phyloP scores from a whole-genome alignment of 2,329 filamentous ascomycete genomes.

The Cephalotrichum gorgonifer region DNA sequence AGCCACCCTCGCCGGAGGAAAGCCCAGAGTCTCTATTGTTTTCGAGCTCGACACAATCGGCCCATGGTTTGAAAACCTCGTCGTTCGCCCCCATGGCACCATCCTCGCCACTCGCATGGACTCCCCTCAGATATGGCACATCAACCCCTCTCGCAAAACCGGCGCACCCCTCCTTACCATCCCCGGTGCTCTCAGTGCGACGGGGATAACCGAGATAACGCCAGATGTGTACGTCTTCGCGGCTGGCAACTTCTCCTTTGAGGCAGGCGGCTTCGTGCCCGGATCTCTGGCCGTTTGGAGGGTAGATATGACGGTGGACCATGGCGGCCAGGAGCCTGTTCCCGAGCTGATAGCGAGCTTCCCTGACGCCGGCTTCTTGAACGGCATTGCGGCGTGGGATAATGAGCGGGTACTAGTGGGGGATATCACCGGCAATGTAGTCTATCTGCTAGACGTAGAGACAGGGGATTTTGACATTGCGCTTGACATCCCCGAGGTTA shows the following conservation, averaged over 20 bases:
- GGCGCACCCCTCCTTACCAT: neutral
- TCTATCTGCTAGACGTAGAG: constrained; percentile 3
- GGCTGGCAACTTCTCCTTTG: constrained; percentile 5
- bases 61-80: constrained; percentile 6
- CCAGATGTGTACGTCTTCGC: constrained; percentile 5
- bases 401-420: constrained; percentile 2
- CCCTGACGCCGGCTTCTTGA: constrained; percentile 4
- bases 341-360: constrained; percentile 3
- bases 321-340: neutral
- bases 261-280: neutral
- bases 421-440: neutral
- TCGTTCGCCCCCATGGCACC: constrained; percentile 3
- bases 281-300: constrained; percentile 4
- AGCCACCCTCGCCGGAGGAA: neutral
- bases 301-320: neutral
- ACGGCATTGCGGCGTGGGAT: constrained; percentile 5
- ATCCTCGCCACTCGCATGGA: constrained; percentile 7
- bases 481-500: neutral
- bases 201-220: constrained; percentile 5
- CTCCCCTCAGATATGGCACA: constrained; percentile 6
- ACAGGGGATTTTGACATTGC: constrained; percentile 2
- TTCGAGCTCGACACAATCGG: constrained; percentile 3
- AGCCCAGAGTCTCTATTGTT: neutral
- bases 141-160: neutral
- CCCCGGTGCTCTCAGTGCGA: constrained; percentile 5